Percentiles rank a stretch among this genome's conserved stretches.
phyloP scores from a whole-genome alignment of 352 stramenopile species.

The Globisporangium heterothallicum region DNA sequence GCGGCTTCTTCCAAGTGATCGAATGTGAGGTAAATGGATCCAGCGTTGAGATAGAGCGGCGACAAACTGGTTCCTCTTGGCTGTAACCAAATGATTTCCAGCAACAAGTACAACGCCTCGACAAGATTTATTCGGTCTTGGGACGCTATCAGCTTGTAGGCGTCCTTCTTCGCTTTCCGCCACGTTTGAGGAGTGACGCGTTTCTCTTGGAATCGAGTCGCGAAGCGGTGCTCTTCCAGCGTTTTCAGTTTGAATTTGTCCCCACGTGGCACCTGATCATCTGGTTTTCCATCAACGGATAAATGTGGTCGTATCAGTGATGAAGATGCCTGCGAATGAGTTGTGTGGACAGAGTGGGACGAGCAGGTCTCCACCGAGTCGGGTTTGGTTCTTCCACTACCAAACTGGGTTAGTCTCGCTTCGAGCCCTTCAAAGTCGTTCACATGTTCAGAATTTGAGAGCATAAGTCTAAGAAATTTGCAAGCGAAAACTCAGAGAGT shows the following conservation, averaged over 20 bases:
- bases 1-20: slow-evolving; percentile 44
- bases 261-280: neutral
- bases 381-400: neutral
- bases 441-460: slow-evolving; percentile 13
- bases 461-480: neutral
- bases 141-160: slow-evolving; percentile 20
- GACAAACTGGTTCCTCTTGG: slow-evolving; percentile 26
- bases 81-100: slow-evolving; percentile 46
- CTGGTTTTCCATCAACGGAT: neutral
- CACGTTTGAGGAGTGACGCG: slow-evolving; percentile 38
- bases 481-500: too few relatives aligned
- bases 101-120: slow-evolving; percentile 49
- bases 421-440: slow-evolving; percentile 12
- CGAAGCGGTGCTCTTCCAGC: slow-evolving; percentile 46
- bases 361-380: slow-evolving; percentile 17
- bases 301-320: neutral
- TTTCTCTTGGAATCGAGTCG: slow-evolving; percentile 46
- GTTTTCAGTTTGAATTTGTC: slow-evolving; percentile 36
- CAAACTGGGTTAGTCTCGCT: slow-evolving; percentile 5
- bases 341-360: slow-evolving; percentile 15
- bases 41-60: slow-evolving; percentile 40
- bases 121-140: slow-evolving; percentile 27
- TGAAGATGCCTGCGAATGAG: slow-evolving; percentile 10
- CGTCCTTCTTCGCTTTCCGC: slow-evolving; percentile 22
- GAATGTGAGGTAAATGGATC: slow-evolving; percentile 51